Evolutionary conservation across 2,329 filamentous ascomycete species (phyloP).

Genomic region (Pseudogymnoascus verrucosus): DNA sequence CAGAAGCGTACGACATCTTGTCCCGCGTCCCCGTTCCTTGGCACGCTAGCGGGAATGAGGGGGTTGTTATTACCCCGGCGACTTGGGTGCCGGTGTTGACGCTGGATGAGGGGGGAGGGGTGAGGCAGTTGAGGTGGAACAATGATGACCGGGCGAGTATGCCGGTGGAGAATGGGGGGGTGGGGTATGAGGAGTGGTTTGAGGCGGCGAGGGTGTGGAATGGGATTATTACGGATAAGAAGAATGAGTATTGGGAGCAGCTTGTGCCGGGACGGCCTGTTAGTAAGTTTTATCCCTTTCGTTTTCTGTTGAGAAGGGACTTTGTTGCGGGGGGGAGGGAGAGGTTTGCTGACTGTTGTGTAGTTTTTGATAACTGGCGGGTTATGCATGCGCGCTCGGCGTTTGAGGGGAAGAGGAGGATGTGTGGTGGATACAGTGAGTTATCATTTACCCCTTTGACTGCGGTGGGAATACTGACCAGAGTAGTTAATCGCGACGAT

Average conservation of each 20-base stretch:
- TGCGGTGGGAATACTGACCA: constrained; percentile 13
- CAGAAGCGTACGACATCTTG: constrained; percentile 56
- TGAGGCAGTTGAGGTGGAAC: constrained; percentile 80
- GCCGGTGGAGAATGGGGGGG: constrained; percentile 20
- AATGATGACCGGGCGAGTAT: constrained; percentile 76
- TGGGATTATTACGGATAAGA: constrained; percentile 53
- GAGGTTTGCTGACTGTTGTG: neutral
- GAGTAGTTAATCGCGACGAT: constrained; percentile 68
- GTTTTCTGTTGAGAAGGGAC: too few relatives aligned
- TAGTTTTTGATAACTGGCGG: constrained; percentile 94
- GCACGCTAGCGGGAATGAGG: constrained; percentile 82
- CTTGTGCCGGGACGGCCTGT: constrained; percentile 70
- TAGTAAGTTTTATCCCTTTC: constrained; percentile 50
- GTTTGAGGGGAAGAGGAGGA: constrained; percentile 76
- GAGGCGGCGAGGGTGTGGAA: constrained; percentile 68
- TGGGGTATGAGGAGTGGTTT: constrained; percentile 55
- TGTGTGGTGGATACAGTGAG: constrained; percentile 88
- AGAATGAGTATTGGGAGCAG: constrained; percentile 72
- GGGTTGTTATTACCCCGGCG: constrained; percentile 70
- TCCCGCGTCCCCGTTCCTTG: constrained; percentile 52
- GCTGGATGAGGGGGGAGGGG: constrained; percentile 36
- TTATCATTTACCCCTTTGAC: constrained; percentile 20
- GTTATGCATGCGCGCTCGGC: constrained; percentile 78
- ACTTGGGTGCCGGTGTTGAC: constrained; percentile 65
- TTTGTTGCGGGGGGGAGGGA: too few relatives aligned